Evolutionary conservation across 2,329 filamentous ascomycete species (phyloP).

Genomic region (Trichoderma brevicompactum): DNA sequence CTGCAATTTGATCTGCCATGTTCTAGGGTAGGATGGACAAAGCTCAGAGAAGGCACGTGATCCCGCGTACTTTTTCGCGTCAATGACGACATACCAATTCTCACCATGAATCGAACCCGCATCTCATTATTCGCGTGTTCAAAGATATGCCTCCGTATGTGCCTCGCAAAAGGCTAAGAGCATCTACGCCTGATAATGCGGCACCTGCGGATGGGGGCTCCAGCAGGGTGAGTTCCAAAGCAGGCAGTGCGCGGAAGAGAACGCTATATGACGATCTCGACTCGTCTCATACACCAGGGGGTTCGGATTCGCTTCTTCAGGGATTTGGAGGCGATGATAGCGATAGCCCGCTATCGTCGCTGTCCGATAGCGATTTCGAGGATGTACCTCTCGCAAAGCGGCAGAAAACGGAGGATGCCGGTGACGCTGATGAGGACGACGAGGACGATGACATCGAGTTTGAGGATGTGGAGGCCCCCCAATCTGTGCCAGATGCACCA

Average conservation of each 20-base stretch:
- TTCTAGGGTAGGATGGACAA: slow-evolving; percentile 1
- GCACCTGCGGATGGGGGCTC: slow-evolving; percentile 37
- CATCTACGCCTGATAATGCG: slow-evolving; percentile 44
- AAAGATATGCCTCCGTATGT: slow-evolving; percentile 68
- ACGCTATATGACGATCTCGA: slow-evolving; percentile 67
- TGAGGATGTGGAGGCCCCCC: slow-evolving; percentile 67
- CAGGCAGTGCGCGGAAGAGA: slow-evolving; percentile 49
- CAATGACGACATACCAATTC: slow-evolving; percentile 37
- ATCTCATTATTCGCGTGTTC: background rate
- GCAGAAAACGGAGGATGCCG: slow-evolving; percentile 42
- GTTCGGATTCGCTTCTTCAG: slow-evolving; percentile 48
- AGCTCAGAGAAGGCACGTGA: slow-evolving; percentile 34
- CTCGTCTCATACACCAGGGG: slow-evolving; percentile 50
- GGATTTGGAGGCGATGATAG: slow-evolving; percentile 52
- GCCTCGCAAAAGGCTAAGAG: slow-evolving; percentile 67
- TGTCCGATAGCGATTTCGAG: slow-evolving; percentile 62
- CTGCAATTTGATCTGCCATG: background rate
- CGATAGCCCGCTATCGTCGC: slow-evolving; percentile 55
- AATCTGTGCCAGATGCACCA: slow-evolving; percentile 52
- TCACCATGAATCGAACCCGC: background rate
- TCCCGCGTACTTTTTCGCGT: slow-evolving; percentile 38
- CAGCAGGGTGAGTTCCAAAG: slow-evolving; percentile 33
- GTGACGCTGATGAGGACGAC: slow-evolving; percentile 32
- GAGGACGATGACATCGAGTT: slow-evolving; percentile 59
- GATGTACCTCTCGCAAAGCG: slow-evolving; percentile 49